phyloP scores from a whole-genome alignment of 495 filamentous ascomycete species.

The Cetradonia linearis region DNA sequence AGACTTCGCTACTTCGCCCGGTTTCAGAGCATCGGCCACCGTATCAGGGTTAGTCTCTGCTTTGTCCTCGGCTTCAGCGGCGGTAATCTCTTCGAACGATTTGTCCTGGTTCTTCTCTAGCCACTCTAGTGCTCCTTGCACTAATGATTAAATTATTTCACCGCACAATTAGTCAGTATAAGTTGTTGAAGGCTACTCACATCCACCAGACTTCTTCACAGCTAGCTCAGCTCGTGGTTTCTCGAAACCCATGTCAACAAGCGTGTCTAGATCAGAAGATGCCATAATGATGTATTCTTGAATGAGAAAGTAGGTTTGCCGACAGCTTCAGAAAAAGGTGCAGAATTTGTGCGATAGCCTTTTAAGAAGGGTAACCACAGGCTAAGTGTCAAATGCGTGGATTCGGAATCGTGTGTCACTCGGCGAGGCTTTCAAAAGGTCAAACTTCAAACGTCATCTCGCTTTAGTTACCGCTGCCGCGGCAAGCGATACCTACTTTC shows the following conservation, averaged over 20 bases:
- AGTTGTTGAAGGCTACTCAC: constrained; percentile 40
- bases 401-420: background rate
- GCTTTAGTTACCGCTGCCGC: too few species aligned
- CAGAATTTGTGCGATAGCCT: background rate
- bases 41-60: constrained; percentile 43
- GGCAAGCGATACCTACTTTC: constrained; percentile 6
- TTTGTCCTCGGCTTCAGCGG: constrained; percentile 35
- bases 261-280: constrained; percentile 60
- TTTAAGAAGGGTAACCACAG: background rate
- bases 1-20: constrained; percentile 52
- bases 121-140: constrained; percentile 88
- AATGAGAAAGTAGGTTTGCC: background rate
- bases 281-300: constrained; percentile 39
- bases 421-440: background rate
- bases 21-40: constrained; percentile 44
- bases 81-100: constrained; percentile 64
- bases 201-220: constrained; percentile 61
- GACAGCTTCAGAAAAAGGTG: background rate
- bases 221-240: constrained; percentile 69
- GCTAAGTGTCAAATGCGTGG: background rate
- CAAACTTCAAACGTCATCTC: constrained; percentile 4
- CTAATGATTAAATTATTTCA: constrained; percentile 36
- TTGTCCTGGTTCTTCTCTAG: constrained; percentile 82
- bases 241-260: constrained; percentile 95
- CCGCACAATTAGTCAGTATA: background rate